A percentile compares a stretch with the other conserved stretches of the same genome.
Conservation (phyloP, 441 rosid species). For the Flueggea neowawraea region DNA sequence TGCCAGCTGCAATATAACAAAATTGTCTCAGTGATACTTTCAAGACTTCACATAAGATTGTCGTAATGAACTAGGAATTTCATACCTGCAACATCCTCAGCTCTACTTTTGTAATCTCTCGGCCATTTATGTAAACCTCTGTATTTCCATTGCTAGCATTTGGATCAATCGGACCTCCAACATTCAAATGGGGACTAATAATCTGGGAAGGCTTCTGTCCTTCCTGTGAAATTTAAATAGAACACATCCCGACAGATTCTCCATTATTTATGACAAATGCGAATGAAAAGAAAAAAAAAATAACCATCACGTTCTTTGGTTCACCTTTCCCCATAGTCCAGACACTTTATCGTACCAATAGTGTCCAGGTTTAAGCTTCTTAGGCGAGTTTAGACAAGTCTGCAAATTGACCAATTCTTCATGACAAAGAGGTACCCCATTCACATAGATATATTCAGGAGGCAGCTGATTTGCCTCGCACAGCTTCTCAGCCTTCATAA, state of each 20-base stretch:
- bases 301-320: slow-evolving; percentile 2
- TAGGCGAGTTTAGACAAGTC: slow-evolving; percentile 78
- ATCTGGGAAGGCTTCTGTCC: slow-evolving; percentile 89
- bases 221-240: slow-evolving; percentile 51
- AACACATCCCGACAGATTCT: slow-evolving; percentile 21
- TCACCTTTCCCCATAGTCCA: slow-evolving; percentile 99
- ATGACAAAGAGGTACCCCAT: slow-evolving; percentile 57
- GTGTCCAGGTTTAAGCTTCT: slow-evolving; percentile 81
- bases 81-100: slow-evolving; percentile 88
- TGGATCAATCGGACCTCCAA: slow-evolving; percentile 57
- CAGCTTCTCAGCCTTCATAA: slow-evolving; percentile 80
- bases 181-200: slow-evolving; percentile 66
- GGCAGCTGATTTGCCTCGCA: slow-evolving; percentile 92
- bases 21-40: slow-evolving; percentile 17
- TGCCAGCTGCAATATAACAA: slow-evolving; percentile 61
- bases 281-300: background rate
- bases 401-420: slow-evolving; percentile 71
- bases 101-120: slow-evolving; percentile 93
- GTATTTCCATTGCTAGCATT: slow-evolving; percentile 95
- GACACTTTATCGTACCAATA: slow-evolving; percentile 98
- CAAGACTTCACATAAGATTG: background rate
- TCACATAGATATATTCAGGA: slow-evolving; percentile 74
- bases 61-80: slow-evolving; percentile 1
- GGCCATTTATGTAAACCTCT: slow-evolving; percentile 63
- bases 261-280: slow-evolving; percentile 5